Evolutionary conservation across 2,329 filamentous ascomycete genomes (phyloP).

Genomic region (Stagonosporopsis cucurbitacearum): DNA sequence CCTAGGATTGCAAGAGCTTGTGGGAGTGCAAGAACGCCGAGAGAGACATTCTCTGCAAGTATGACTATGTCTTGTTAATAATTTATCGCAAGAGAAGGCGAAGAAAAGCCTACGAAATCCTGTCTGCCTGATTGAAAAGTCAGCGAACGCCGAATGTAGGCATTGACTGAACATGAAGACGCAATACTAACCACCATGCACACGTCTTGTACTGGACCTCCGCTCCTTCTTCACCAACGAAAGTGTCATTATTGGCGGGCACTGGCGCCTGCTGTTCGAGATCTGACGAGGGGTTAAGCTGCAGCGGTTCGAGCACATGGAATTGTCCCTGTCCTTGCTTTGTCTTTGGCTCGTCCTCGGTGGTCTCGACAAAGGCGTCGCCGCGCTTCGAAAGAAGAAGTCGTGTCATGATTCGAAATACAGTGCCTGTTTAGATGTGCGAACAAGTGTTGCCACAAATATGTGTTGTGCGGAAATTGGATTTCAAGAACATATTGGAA

Average conservation of each 20-base stretch:
- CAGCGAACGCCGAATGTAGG: not conserved
- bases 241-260: slow-evolving; percentile 19
- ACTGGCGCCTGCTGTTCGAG: slow-evolving; percentile 19
- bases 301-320: not conserved
- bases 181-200: slow-evolving; percentile 54
- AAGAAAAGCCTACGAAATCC: slow-evolving; percentile 45
- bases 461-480: no score
- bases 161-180: not conserved
- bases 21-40: slow-evolving; percentile 64
- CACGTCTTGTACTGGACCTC: slow-evolving; percentile 60
- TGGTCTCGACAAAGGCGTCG: not conserved
- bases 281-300: slow-evolving; percentile 8
- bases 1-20: slow-evolving; percentile 60
- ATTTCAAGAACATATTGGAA: no score
- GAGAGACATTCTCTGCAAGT: slow-evolving; percentile 65
- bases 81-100: not conserved
- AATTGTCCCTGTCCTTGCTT: no score
- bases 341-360: not conserved
- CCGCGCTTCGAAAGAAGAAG: not conserved
- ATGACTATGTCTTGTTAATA: slow-evolving; percentile 50
- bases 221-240: slow-evolving; percentile 40
- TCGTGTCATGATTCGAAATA: not conserved
- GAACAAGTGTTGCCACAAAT: not conserved
- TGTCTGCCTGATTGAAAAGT: slow-evolving; percentile 47
- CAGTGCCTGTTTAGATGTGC: no score